Percentiles rank a stretch among this genome's conserved stretches.
phyloP scores from a whole-genome alignment of 305 asterid species.

The Fraxinus ornus region DNA sequence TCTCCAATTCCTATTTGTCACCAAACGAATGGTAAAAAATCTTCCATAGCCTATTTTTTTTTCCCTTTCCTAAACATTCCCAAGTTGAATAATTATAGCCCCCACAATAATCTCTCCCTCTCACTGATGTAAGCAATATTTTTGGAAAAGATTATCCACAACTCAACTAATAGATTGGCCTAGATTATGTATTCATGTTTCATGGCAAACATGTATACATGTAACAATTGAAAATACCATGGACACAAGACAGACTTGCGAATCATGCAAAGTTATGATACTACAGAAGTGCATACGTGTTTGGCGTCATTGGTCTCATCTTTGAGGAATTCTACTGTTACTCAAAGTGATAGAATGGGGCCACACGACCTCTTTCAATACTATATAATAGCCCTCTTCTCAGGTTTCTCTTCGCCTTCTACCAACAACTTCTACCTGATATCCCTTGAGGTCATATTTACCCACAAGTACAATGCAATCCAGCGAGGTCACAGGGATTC shows the following conservation, averaged over 20 bases:
- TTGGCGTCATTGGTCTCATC: constrained; percentile 42
- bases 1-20: constrained; percentile 34
- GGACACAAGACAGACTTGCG: background rate
- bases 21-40: constrained; percentile 23
- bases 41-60: constrained; percentile 26
- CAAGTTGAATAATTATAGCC: constrained; percentile 36
- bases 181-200: constrained; percentile 23
- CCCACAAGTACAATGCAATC: constrained; percentile 55
- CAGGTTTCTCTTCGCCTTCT: constrained; percentile 47
- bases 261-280: constrained; percentile 19
- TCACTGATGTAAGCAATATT: constrained; percentile 32
- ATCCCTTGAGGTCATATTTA: constrained; percentile 25
- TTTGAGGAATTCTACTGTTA: constrained; percentile 47
- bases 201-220: constrained; percentile 34
- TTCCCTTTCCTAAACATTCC: constrained; percentile 19
- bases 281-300: constrained; percentile 30
- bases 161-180: constrained; percentile 16
- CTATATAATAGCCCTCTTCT: constrained; percentile 62
- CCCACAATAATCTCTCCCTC: constrained; percentile 20
- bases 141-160: constrained; percentile 33
- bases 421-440: constrained; percentile 33
- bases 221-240: constrained; percentile 8
- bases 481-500: constrained; percentile 54
- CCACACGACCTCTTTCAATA: constrained; percentile 35
- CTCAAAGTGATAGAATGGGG: constrained; percentile 39